Conservation (phyloP, 1,284 basidiomycete species). For the Tremellales sp. region DNA sequence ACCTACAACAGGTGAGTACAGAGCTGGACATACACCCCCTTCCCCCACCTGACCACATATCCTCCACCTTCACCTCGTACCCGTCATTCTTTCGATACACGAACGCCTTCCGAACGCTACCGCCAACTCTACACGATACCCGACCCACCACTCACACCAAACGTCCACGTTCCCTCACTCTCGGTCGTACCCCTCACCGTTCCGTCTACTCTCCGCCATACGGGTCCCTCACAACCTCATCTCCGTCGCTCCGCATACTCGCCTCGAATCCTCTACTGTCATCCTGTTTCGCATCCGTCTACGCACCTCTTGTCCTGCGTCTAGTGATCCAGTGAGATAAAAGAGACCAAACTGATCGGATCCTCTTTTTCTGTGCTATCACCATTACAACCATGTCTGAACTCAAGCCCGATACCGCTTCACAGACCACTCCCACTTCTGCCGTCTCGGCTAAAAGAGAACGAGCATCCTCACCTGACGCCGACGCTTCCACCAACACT, state of each 20-base stretch:
- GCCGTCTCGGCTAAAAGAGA: slow-evolving; percentile 1
- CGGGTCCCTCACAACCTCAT: too few species aligned
- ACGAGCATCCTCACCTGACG: slow-evolving; percentile 4
- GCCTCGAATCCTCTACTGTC: not conserved
- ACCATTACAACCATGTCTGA: not conserved
- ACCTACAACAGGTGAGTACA: not conserved
- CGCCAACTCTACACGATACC: not conserved
- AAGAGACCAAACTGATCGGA: not conserved
- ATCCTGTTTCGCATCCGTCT: not conserved
- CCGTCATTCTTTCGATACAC: not conserved
- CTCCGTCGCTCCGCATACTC: not conserved
- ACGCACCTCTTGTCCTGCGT: not conserved
- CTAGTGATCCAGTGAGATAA: not conserved
- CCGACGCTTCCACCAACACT: not conserved
- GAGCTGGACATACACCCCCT: not conserved
- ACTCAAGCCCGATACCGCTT: slow-evolving; percentile 1
- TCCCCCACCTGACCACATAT: slow-evolving; percentile 1
- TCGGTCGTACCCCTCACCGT: too few species aligned
- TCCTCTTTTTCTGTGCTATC: not conserved
- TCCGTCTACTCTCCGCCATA: too few species aligned
- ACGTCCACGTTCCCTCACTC: slow-evolving; percentile 11
- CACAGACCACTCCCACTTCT: slow-evolving; percentile 8
- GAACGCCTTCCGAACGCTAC: slow-evolving; percentile 6
- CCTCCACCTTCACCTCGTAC: not conserved
- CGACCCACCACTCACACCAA: slow-evolving; percentile 7